phyloP scores from a whole-genome alignment of 345 rosid genomes.

The Salix suchowensis region DNA sequence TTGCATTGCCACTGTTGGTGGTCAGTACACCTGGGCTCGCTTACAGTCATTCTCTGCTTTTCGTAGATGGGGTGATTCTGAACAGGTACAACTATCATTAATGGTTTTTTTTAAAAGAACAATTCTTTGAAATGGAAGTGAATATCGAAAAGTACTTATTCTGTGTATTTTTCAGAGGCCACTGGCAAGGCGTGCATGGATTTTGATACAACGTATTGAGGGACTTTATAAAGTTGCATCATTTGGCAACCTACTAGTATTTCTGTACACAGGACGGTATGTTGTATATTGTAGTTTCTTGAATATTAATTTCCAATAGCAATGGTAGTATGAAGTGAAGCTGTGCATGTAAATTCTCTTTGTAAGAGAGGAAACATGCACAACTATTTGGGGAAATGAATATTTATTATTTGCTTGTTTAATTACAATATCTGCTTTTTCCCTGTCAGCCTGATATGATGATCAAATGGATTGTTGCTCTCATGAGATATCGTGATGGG shows the following conservation, averaged over 20 bases:
- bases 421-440: not conserved
- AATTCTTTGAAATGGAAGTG: not conserved
- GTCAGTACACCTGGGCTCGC: constrained; percentile 90
- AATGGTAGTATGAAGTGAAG: not conserved
- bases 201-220: constrained; percentile 65
- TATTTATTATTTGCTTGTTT: not conserved
- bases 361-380: not conserved
- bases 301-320: not conserved
- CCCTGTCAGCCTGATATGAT: not conserved
- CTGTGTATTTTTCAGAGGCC: constrained; percentile 58
- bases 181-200: constrained; percentile 74
- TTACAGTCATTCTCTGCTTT: constrained; percentile 91
- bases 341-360: not conserved
- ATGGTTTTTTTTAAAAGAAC: not conserved
- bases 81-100: constrained; percentile 47
- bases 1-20: constrained; percentile 88
- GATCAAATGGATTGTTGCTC: not conserved
- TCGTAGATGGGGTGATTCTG: constrained; percentile 97
- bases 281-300: not conserved
- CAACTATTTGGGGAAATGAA: not conserved
- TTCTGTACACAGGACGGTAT: constrained; percentile 92
- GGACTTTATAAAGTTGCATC: constrained; percentile 90
- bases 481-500: not conserved
- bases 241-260: constrained; percentile 76
- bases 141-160: not conserved